phyloP scores from a whole-genome alignment of 345 rosid species.

The Litchi chinensis region DNA sequence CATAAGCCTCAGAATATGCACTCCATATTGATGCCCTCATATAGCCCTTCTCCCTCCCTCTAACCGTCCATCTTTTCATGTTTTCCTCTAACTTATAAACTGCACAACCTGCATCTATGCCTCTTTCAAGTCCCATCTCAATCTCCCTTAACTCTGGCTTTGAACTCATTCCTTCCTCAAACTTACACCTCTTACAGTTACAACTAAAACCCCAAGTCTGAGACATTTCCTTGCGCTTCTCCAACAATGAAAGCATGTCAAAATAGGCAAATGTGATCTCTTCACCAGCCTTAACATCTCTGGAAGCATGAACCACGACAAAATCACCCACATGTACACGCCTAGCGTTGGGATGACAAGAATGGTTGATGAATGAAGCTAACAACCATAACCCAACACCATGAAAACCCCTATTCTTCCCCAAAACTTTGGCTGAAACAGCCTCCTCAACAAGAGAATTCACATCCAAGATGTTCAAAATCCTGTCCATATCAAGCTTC shows the following conservation, averaged over 20 bases:
- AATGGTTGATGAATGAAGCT: slow-evolving; percentile 85
- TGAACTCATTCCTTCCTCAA: slow-evolving; percentile 47
- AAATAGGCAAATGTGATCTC: slow-evolving; percentile 79
- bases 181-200: slow-evolving; percentile 64
- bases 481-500: slow-evolving; percentile 41
- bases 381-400: slow-evolving; percentile 80
- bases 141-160: slow-evolving; percentile 61
- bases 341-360: slow-evolving; percentile 74
- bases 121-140: slow-evolving; percentile 57
- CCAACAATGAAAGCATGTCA: slow-evolving; percentile 51
- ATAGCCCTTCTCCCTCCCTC: slow-evolving; percentile 74
- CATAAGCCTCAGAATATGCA: slow-evolving; percentile 54
- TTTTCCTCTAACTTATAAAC: slow-evolving; percentile 69
- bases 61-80: slow-evolving; percentile 66
- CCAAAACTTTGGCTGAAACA: slow-evolving; percentile 70
- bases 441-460: slow-evolving; percentile 86
- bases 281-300: slow-evolving; percentile 80
- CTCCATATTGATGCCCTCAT: slow-evolving; percentile 85
- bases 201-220: slow-evolving; percentile 75
- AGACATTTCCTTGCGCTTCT: slow-evolving; percentile 66
- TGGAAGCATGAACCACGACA: slow-evolving; percentile 63
- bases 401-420: slow-evolving; percentile 72
- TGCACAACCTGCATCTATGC: slow-evolving; percentile 55
- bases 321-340: slow-evolving; percentile 77
- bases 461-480: slow-evolving; percentile 80